These are phyloP conservation scores for Penicillium atrosanguineum DNA, from an alignment of 495 filamentous ascomycete species.

Conservation along the genomic window DNA sequence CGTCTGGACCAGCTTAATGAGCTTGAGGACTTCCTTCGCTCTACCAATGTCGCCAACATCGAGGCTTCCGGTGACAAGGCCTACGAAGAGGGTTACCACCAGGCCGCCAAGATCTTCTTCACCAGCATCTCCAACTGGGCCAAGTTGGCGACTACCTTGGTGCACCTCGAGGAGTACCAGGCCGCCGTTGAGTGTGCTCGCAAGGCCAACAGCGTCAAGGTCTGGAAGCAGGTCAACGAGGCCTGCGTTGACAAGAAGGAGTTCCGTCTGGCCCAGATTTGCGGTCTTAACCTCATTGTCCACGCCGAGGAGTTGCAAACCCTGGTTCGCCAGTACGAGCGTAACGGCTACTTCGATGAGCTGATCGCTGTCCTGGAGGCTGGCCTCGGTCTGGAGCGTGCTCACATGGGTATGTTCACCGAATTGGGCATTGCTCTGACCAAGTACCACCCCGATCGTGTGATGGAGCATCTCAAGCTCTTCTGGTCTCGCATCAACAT, in stretches of 20 bases:
- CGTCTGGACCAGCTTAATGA: constrained; percentile 88
- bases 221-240: constrained; percentile 98
- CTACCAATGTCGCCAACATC: constrained; percentile 90
- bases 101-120: constrained; percentile 99
- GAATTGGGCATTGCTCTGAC: constrained; percentile 91
- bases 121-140: constrained; percentile 99
- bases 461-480: constrained; percentile 98
- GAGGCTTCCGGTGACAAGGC: constrained; percentile 98
- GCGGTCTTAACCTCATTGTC: constrained; percentile 97
- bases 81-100: constrained; percentile 88
- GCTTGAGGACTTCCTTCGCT: constrained; percentile 93
- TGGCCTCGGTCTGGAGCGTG: constrained; percentile 89
- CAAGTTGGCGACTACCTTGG: constrained; percentile 94
- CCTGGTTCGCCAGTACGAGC: constrained; percentile 94
- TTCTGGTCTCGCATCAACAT: constrained; percentile 99
- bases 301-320: constrained; percentile 95
- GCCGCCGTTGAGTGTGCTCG: constrained; percentile 97
- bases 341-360: constrained; percentile 97
- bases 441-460: constrained; percentile 92
- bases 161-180: constrained; percentile 96
- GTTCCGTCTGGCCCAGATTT: constrained; percentile 98
- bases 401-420: constrained; percentile 96
- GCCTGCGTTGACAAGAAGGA: constrained; percentile 98
- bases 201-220: constrained; percentile 99
- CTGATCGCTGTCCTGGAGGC: constrained; percentile 93